These are phyloP conservation scores for Cutaneotrichosporon cavernicola DNA, from an alignment of 1,284 basidiomycete species.

Conservation along the genomic window DNA sequence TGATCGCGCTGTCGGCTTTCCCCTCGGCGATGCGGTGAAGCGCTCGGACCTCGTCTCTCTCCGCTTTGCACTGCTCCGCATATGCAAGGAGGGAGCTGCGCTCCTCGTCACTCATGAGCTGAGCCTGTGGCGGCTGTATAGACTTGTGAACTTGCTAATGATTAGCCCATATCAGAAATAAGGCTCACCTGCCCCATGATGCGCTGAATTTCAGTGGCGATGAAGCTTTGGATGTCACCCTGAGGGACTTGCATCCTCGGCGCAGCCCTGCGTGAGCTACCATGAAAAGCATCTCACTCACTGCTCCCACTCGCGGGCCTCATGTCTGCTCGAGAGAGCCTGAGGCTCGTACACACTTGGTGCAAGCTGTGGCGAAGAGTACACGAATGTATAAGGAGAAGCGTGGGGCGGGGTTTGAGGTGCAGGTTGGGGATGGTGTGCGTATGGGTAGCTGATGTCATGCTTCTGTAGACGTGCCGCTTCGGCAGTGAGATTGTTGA, in stretches of 20 bases:
- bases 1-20: slow-evolving; percentile 17
- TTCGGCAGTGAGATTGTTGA: too few species aligned
- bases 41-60: slow-evolving; percentile 5
- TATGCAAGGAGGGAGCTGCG: not conserved
- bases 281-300: not conserved
- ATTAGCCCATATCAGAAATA: too few species aligned
- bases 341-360: not conserved
- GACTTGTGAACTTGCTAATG: too few species aligned
- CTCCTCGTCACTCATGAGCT: too few species aligned
- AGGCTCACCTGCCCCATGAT: not conserved
- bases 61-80: not conserved
- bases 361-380: not conserved
- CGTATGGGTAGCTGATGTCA: too few species aligned
- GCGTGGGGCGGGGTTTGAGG: too few species aligned
- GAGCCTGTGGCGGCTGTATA: too few species aligned
- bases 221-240: not conserved
- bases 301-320: slow-evolving; percentile 3
- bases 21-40: slow-evolving; percentile 18
- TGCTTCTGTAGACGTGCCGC: too few species aligned
- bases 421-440: too few species aligned
- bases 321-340: not conserved
- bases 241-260: not conserved
- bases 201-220: not conserved
- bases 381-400: too few species aligned
- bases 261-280: not conserved